Evolutionary conservation across 2,329 filamentous ascomycete genomes (phyloP).

Genomic region (Ophiostoma perfectum): DNA sequence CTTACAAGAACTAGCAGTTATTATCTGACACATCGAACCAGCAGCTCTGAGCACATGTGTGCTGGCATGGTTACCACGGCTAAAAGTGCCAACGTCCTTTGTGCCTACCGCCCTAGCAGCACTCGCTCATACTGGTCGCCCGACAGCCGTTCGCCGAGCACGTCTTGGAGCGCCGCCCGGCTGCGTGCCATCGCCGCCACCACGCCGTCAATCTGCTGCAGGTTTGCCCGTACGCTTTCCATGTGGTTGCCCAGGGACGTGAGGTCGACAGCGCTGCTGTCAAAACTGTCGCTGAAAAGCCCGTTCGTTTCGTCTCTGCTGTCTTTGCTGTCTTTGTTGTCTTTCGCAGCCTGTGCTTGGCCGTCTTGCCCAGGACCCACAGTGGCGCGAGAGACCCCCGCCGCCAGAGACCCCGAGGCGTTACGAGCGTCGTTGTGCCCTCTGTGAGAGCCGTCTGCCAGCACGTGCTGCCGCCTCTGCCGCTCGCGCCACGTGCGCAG

Average conservation of each 20-base stretch:
- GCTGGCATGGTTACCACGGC: no score
- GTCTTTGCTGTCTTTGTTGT: background rate
- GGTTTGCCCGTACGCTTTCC: slow-evolving; percentile 51
- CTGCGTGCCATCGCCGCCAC: slow-evolving; percentile 45
- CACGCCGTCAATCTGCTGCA: slow-evolving; percentile 50
- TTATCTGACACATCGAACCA: no score
- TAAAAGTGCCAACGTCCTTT: no score
- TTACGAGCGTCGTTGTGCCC: background rate
- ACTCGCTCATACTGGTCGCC: slow-evolving; percentile 44
- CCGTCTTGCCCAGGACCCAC: background rate
- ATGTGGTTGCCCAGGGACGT: slow-evolving; percentile 45
- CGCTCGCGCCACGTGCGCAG: slow-evolving; percentile 46
- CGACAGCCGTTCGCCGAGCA: slow-evolving; percentile 44
- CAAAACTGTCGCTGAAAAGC: slow-evolving; percentile 8
- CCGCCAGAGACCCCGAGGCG: no score
- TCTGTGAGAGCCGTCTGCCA: slow-evolving; percentile 33
- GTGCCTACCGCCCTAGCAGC: slow-evolving; percentile 37
- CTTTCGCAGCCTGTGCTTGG: background rate
- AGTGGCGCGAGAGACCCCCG: background rate
- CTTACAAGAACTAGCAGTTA: background rate
- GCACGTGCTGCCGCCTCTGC: slow-evolving; percentile 45
- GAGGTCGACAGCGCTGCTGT: slow-evolving; percentile 11
- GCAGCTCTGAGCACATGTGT: no score
- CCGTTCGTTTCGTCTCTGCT: background rate
- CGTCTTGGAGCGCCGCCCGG: slow-evolving; percentile 45